These are phyloP conservation scores for Geoglossum cookeanum DNA, from an alignment of 2,329 filamentous ascomycete genomes.

Conservation along the genomic window DNA sequence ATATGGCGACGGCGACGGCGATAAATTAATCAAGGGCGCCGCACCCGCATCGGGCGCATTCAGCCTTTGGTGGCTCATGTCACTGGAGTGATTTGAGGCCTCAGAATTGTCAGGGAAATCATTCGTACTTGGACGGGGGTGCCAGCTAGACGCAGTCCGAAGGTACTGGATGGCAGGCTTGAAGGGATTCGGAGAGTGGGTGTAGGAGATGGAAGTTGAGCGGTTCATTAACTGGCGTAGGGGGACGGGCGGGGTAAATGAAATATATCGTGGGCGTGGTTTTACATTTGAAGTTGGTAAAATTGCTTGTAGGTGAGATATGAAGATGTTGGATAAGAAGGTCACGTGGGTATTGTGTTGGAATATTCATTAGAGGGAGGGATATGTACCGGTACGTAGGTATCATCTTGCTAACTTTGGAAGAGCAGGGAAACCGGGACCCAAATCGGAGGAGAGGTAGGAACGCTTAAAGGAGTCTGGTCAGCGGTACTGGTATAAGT, in stretches of 20 bases:
- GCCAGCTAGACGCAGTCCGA: slow-evolving; percentile 8
- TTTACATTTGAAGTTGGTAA: neutral
- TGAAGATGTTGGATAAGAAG: no score
- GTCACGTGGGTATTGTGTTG: no score
- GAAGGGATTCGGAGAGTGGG: slow-evolving; percentile 17
- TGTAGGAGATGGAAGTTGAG: slow-evolving; percentile 11
- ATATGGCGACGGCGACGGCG: slow-evolving; percentile 26
- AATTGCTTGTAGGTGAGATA: no score
- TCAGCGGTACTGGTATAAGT: no score
- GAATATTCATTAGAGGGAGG: no score
- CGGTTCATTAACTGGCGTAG: neutral
- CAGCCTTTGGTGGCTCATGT: slow-evolving; percentile 3
- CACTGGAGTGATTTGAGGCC: neutral
- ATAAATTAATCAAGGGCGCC: slow-evolving; percentile 27
- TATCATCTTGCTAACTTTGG: no score
- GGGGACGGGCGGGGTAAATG: no score
- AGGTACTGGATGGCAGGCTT: slow-evolving; percentile 22
- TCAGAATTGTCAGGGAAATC: slow-evolving; percentile 10
- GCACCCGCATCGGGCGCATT: slow-evolving; percentile 18
- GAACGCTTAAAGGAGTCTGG: no score
- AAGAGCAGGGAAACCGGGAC: no score
- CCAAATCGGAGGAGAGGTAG: no score
- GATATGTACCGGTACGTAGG: no score
- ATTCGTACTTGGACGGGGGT: slow-evolving; percentile 6
- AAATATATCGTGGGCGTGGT: neutral